Base-by-base conservation (phyloP, 257 asterid species). In the Solanum lycopersicoides region DNA sequence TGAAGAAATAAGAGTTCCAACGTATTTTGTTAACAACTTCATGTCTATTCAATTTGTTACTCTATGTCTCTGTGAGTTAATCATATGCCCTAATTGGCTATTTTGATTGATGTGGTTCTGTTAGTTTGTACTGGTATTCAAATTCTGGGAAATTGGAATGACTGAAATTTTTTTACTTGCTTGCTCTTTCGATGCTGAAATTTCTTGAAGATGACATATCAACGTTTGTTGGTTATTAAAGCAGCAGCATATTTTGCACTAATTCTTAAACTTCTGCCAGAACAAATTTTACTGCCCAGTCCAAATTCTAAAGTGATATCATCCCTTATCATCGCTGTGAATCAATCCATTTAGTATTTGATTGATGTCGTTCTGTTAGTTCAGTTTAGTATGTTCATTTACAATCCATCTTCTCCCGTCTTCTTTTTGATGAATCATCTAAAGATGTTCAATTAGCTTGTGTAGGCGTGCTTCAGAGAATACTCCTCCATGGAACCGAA, bases 371-470 rank as follows among this genome's bases (percentile, higher is more conserved):
- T 28, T 28, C 30, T 28, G 30, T 28, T 28, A 28, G 30, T 28
- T 28, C 30, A 1, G 30, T 28, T 28, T 28, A 28, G 30, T 28
- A 91, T 90, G 82, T 73, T 74, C 47, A 69, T 88, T 86, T 97
- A 88, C 98, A 91, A 90, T 94, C 98, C 89, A 89, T 95, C 83
- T 93, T 91, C 91, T 95, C 95, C 87, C 90, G 91, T 90, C 94
- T 97, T 84, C 93, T 97, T 80, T 91, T 88, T 87, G 94, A 93
- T 87, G 98, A 93, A 86, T 91, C 98, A 87, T 92, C 95, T 23
- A 98, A 93, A 92, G 98, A 94, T 77, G 97, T 94, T 90, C 99
- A 93, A 92, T 93, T 95, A 89, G 95, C 95, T 75, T 95, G 98
- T 91, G 96, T 95, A 73, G 91, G 91, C 88, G 91, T 89, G 91